Base-by-base conservation (phyloP, 1,139 yeast genomes). In the Kluyveromyces sp. region DNA sequence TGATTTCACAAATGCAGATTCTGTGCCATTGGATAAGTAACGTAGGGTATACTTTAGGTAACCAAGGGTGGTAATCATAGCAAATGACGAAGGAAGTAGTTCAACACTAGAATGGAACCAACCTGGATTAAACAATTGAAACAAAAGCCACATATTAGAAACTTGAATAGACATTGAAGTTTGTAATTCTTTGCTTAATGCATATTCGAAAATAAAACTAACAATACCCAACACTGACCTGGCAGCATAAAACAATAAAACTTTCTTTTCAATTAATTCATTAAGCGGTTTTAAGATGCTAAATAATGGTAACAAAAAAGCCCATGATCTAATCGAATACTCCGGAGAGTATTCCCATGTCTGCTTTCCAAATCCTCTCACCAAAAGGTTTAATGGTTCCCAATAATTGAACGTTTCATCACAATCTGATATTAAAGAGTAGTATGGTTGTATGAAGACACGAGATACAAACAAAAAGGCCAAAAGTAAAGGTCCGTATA, bases 341-440 rank as follows among this genome's bases (percentile, higher is more conserved):
- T 76, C 86, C 0, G 97, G 97, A 0, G 96, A 87, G 63, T 90
- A 90, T 60, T 90, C 97, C 97, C 97, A 90, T 0, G 97, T 90
- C 64, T 89, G 89, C 56, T 88, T 85, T 2, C 97, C 98, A 63
- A 86, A 88, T 2, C 83, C 84, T 54, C 96, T 76, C 3, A 83
- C 68, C 35, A 90, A 58, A 46, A 84, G 72, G 61, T 90, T 92
- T 49, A 90, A 70, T 0, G 98, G 97, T 56, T 90, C 98, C 92
- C 90, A 89, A 66, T 87, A 90, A 60, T 90, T 90, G 73, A 78
- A 90, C 2, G 79, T 81, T 63, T 85, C 95, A 63, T 88, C 96
- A 62, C 96, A 87, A 59, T 88, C 96, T 2, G 90, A 77, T 29
- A 88, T 82, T 21, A 63, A 48, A 5, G 66, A 61, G 41, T 52